Base-by-base conservation (phyloP, 345 rosid genomes). In the Arabidopsis suecica region DNA sequence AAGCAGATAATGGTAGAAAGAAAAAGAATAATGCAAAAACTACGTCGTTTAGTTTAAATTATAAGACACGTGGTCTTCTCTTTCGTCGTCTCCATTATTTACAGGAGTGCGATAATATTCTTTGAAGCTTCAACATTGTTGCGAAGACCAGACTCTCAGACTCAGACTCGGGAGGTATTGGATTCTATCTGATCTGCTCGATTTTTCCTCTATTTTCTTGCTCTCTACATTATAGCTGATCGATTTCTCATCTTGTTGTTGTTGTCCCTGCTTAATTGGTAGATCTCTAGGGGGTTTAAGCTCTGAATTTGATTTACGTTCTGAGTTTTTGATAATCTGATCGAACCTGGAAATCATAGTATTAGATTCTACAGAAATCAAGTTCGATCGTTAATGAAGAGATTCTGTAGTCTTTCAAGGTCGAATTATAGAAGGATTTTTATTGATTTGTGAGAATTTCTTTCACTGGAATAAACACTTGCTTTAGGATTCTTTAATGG, bases 121-220 rank as follows among this genome's bases (percentile, higher is more conserved):
- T 12, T 61, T 38, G 28, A 9, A 60, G 49, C 50, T 18, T 58
- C 3, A 62, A 36, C 45, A 55, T 69, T 7, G 55, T 76, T 23
- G 44, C 42, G 45, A 50, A 75, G 79, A 75, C 71, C 6, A 45
- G 50, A 45, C 49, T 6, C 49, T 6, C 49, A 51, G 49, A 23
- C 58, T 11, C 34, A 41, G 66, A 50, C 53, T 55, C 75, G 18
- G 18, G 38, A 77, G 80, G 76, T 65, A 40, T 3, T 28, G 30
- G 30, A 28, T 32, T 28, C 48, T 25, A 6, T 65, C 66, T 71
- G 76, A 71, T 77, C 80, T 77, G 48, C 61, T 55, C 51, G 7
- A 30, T 1, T 40, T 30, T 13, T 49, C 55, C 32, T 20, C 2
- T 23, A 22, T 9, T 16, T 23, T 57, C 2, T 45, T 28, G n/a